Conservation (phyloP, 306 rosid species). For the Malus fusca region DNA sequence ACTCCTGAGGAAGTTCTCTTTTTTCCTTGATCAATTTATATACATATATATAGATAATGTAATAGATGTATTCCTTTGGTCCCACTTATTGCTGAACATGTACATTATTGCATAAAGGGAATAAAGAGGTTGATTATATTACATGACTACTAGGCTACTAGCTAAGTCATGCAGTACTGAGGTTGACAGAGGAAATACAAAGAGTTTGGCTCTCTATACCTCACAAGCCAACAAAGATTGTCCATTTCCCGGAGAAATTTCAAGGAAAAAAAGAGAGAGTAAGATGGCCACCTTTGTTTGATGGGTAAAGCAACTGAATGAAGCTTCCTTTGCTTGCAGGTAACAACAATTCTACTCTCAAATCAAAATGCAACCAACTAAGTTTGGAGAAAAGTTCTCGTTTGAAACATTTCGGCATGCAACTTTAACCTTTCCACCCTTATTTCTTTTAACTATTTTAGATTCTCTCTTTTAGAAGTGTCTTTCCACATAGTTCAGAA, state of each 20-base stretch:
- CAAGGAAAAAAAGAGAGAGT: slow-evolving; percentile 1
- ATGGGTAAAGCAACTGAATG: slow-evolving; percentile 17
- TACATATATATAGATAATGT: neutral
- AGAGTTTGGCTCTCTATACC: slow-evolving; percentile 7
- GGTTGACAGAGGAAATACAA: slow-evolving; percentile 33
- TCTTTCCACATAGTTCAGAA: neutral
- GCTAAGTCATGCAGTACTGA: neutral
- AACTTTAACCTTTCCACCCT: neutral
- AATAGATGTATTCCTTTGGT: slow-evolving; percentile 4
- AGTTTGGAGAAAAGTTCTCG: slow-evolving; percentile 11
- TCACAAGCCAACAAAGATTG: slow-evolving; percentile 9
- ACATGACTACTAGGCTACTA: neutral
- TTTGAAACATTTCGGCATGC: slow-evolving; percentile 10
- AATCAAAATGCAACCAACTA: slow-evolving; percentile 1
- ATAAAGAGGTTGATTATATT: slow-evolving; percentile 3
- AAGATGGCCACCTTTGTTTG: neutral
- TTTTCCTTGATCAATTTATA: neutral
- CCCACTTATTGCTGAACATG: slow-evolving; percentile 11
- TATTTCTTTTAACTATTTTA: neutral
- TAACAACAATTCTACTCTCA: slow-evolving; percentile 13
- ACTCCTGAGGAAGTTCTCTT: neutral
- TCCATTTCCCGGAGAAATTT: slow-evolving; percentile 13
- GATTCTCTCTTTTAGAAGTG: neutral
- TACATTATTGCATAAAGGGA: slow-evolving; percentile 20
- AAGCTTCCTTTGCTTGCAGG: slow-evolving; percentile 28